phyloP scores from a whole-genome alignment of 2,329 filamentous ascomycete species.

The Parasarocladium wereldwijsianum region DNA sequence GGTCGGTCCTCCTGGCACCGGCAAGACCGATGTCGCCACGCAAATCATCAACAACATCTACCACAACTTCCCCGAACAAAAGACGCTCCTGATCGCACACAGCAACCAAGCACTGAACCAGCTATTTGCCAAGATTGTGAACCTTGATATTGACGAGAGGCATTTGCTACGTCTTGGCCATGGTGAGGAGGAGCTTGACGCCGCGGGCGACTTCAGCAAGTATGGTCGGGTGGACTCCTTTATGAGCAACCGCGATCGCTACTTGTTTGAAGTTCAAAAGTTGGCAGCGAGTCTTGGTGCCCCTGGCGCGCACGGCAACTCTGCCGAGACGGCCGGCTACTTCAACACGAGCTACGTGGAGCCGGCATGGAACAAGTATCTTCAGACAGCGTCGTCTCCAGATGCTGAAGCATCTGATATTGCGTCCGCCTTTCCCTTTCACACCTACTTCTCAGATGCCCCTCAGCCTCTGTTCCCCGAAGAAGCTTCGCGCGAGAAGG shows the following conservation, averaged over 20 bases:
- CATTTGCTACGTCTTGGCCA: conserved; percentile 87
- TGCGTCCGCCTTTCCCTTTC: conserved; percentile 69
- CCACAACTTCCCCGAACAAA: conserved; percentile 88
- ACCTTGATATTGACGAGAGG: conserved; percentile 85
- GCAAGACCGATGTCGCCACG: conserved; percentile 97
- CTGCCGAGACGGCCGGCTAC: conserved; percentile 92
- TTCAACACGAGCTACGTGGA: conserved; percentile 87
- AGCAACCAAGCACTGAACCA: conserved; percentile 98
- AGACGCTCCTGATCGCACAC: conserved; percentile 84
- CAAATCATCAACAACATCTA: conserved; percentile 99
- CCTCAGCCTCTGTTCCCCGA: conserved; percentile 72
- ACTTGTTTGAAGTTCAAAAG: conserved; percentile 71
- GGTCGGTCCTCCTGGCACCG: conserved; percentile 88
- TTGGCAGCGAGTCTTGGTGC: conserved; percentile 74
- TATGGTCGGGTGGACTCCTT: conserved; percentile 91
- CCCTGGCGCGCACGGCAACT: conserved; percentile 87
- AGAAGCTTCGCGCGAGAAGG: conserved; percentile 46
- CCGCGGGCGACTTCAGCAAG: conserved; percentile 81
- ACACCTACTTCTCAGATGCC: conserved; percentile 72
- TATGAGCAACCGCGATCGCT: conserved; percentile 67
- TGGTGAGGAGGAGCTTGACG: conserved; percentile 85
- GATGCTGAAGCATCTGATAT: conserved; percentile 47
- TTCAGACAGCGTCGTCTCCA: conserved; percentile 38
- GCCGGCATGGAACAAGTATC: conserved; percentile 79
- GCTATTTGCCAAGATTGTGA: conserved; percentile 94